Evolutionary conservation across 495 filamentous ascomycete genomes (phyloP).

Genomic region (Terfezia boudieri): DNA sequence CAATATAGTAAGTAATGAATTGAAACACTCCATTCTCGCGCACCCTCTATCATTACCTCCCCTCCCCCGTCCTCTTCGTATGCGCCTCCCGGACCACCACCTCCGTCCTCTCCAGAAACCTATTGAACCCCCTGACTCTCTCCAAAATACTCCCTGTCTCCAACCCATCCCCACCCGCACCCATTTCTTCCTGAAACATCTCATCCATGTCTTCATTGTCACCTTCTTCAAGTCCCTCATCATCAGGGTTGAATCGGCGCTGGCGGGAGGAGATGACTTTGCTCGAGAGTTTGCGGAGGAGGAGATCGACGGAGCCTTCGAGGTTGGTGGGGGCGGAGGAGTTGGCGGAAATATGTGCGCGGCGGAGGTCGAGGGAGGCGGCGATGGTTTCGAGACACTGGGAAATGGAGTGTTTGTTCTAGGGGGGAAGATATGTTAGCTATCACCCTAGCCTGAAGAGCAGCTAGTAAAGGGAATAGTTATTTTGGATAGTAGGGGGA

Average conservation of each 20-base stretch:
- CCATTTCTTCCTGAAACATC: constrained; percentile 8
- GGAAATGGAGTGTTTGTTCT: constrained; percentile 10
- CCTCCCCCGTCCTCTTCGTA: not conserved
- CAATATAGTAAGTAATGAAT: too few species aligned
- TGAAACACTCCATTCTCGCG: too few species aligned
- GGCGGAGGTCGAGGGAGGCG: constrained; percentile 8
- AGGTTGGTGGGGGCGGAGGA: not conserved
- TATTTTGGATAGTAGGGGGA: not conserved
- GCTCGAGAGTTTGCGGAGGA: not conserved
- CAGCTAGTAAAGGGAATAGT: not conserved
- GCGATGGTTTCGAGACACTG: constrained; percentile 13
- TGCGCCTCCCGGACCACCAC: constrained; percentile 7
- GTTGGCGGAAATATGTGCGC: not conserved
- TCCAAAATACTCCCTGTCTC: constrained; percentile 5
- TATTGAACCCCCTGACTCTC: constrained; percentile 13
- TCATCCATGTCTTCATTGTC: constrained; percentile 8
- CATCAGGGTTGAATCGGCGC: not conserved
- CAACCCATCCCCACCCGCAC: constrained; percentile 11
- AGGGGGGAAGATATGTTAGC: too few species aligned
- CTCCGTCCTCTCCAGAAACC: constrained; percentile 11
- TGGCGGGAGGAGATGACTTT: not conserved
- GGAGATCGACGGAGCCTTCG: not conserved
- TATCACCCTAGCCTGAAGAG: too few species aligned
- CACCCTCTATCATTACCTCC: too few species aligned
- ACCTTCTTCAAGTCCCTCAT: constrained; percentile 2